Percentiles rank a stretch among this genome's conserved stretches.
These are phyloP conservation scores for Pythium guiyangense DNA, from an alignment of 352 stramenopile species.

Conservation along the genomic window DNA sequence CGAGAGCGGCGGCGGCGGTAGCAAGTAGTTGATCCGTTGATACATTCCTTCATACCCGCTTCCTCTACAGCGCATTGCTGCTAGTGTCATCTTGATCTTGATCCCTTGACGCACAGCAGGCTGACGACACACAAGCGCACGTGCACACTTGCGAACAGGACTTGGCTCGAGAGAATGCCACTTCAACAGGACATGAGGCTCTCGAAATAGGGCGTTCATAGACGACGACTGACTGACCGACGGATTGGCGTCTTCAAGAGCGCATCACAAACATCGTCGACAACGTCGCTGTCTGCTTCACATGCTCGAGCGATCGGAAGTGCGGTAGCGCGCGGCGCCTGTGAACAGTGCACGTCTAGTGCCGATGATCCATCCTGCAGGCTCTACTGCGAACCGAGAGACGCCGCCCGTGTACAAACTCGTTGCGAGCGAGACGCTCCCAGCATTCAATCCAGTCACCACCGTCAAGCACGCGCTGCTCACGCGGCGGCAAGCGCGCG, in stretches of 20 bases:
- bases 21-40: neutral
- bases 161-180: too few species aligned
- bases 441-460: slow-evolving; percentile 5
- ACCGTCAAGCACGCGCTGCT: slow-evolving; percentile 8
- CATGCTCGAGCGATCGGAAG: neutral
- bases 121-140: too few species aligned
- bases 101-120: too few species aligned
- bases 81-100: too few species aligned
- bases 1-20: neutral
- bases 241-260: too few species aligned
- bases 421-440: slow-evolving; percentile 4
- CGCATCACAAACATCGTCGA: too few species aligned
- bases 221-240: too few species aligned
- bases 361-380: slow-evolving; percentile 1
- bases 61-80: too few species aligned
- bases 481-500: neutral
- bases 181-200: too few species aligned
- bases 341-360: neutral
- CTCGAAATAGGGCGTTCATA: too few species aligned
- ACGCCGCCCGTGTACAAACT: slow-evolving; percentile 5
- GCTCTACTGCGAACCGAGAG: neutral
- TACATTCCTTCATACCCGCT: neutral
- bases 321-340: neutral
- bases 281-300: too few species aligned
- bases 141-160: too few species aligned